Evolutionary conservation across 192 early-diverging fungal species (phyloP), one percentile per base, ranked within the genome.

Genomic region (Rhizoclosmatium sp.): DNA sequence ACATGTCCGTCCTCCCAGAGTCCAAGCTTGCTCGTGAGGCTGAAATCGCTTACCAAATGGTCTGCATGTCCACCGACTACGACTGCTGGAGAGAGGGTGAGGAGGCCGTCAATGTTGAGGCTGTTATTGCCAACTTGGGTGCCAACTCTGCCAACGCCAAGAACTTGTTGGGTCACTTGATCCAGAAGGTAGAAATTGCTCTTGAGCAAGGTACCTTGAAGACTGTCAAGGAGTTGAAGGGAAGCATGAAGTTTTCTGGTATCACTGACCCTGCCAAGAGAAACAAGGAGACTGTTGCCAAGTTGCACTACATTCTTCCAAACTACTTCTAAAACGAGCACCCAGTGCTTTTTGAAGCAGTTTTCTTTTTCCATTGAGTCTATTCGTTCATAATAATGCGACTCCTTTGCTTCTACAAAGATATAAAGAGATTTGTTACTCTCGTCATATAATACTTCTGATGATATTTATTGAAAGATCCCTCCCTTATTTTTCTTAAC

Each of bases 51-150:
- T 99, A 99, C 81, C 95, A 97, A 78, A 94, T 98, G 91, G 89
- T 99, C 46, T 99, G 98, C 89, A 99, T 99, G 98, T 92, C 94
- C 46, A 99, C 98, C 46, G 98, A 99, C 89, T 99, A 99, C 81
- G 98, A 99, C 82, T 89, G 89, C 84, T 90, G 89, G 89, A 84
- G 88, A 62, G 88, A 81, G 47, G 73, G 81, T 23, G 87, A 89
- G 82, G 89, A 89, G 79, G 86, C 86, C 31, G 89, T 90, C 39
- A 76, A 70, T 65, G 86, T 90, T 65, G 96, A 94, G 74, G 86
- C 91, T 9, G 98, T 99, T 54, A 92, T 99, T 87, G 88, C 89
- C 46, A 98, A 95, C 83, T 89, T 99, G 88, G 90, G 88, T 71
- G 89, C 88, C 74, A 99, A 99, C 85, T 84, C 89, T 3, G 86